Evolutionary conservation across 108 stramenopile species (phyloP), one percentile per base, ranked within the genome.

Genomic region (Parmales sp.): DNA sequence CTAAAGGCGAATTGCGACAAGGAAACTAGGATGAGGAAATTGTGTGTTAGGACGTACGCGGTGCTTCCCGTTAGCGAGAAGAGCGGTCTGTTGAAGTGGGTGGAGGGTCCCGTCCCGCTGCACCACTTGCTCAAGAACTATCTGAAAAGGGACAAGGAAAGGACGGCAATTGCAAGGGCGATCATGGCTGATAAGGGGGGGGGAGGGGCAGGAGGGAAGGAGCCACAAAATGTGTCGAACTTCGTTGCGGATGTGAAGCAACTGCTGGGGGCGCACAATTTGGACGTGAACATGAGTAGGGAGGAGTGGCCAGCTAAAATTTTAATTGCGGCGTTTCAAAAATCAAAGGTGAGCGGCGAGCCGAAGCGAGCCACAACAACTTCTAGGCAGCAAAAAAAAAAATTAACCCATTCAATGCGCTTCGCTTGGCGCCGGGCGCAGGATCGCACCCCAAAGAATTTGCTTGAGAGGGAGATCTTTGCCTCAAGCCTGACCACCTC

Each of bases 11-110:
- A 20, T 1, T 3, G 3, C 36, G 22, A 4, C 22, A 5, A 20
- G 18, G 18, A 5, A 5, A 5, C 16, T 11, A 44, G 39, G 37
- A 5, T 41, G 23, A 44, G 39, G 37, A 38, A 36, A 0, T 23
- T 22, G 28, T 39, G 49, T 39, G 29, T 65, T 5, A 38, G 54
- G 41, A 71, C 70, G 37, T 73, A 68, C 48, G 46, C 64, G 29
- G 65, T 73, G 20, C 38, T 68, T 8, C 64, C 72, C 18, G 29
- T 68, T 5, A 9, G 45, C 7, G 39, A 28, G 5, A 48, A 38
- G 0, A 28, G 34, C 18, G 72, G 72, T 13, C 51, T 73, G 20
- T 48, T 73, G n/a, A 46, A 73, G 60, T 73, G 65, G 65, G 67
- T 73, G n/a, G 66, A 67, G 37, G 46, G 39, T 0, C 36, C 72